Evolutionary conservation across 2,329 filamentous ascomycete species (phyloP), one percentile per base, ranked within the genome.

Genomic region (Penicillium glabrum): DNA sequence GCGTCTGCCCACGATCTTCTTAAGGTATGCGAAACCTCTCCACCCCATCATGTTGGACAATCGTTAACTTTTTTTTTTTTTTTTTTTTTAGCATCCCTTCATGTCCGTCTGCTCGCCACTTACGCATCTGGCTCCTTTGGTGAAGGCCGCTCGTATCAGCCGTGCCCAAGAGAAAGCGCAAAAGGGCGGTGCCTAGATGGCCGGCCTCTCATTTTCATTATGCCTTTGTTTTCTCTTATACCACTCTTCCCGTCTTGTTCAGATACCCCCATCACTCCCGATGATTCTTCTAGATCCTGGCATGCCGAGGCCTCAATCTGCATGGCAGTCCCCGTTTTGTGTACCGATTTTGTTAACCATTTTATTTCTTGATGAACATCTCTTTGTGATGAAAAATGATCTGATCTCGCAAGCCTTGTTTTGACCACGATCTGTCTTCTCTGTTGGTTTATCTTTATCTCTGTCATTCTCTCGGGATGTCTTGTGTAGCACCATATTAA

Each of bases 1-100:
- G 93, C 93, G 39, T 96, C 91, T 70, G 95, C 95, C 35, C 91
- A 96, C 76, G 93, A 98, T 80, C 79, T 99, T 59, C 81, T 99
- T 67, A 87, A 90, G 79, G 95, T 98, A 83, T 79, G 89, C 81
- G 60, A 1, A 19, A 54, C 31, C 27, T 24, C 26, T 59, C 5
- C 33, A 19, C 9, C 1, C 14, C 11, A 27, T 33, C 1, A 3
- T 24, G 3, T 37, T 26, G 24, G 7, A 23, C 19, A n/a, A 9
- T 33, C 35, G 53, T 67, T 70, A 54, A 71, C 58, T 33, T 14
- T 47, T 9, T 5, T 24, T 7, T 67, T 11, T 48, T 48, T 19
- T 19, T 19, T 19, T 19, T 19, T 19, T 19, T 10, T 16, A 93
- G 89, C 89, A 93, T 69, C 86, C 89, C 14, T 93, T 93, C 72